Conservation (phyloP, 768 basidiomycete genomes). For the Leccinum incarnatum region DNA sequence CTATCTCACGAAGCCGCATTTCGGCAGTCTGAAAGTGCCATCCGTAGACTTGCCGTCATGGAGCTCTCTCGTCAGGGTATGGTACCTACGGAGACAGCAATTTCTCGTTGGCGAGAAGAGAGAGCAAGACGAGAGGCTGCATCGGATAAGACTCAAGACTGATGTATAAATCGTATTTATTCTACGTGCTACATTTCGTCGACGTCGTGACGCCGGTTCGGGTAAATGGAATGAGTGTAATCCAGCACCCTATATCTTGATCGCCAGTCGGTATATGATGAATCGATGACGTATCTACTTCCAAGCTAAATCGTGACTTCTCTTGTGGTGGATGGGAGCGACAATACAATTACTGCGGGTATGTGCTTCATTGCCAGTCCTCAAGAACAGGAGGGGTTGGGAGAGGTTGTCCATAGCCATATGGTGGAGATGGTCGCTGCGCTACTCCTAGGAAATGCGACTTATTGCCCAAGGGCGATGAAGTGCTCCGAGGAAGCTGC, state of each 20-base stretch:
- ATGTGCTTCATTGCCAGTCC: conserved; percentile 27
- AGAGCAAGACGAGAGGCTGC: conserved; percentile 24
- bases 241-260: conserved; percentile 18
- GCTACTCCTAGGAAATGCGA: conserved; percentile 40
- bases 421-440: conserved; percentile 38
- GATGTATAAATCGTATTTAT: conserved; percentile 6
- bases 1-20: conserved; percentile 65
- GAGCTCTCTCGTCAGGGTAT: conserved; percentile 74
- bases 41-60: conserved; percentile 70
- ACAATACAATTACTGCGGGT: conserved; percentile 16
- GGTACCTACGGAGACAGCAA: conserved; percentile 81
- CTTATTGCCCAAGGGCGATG: conserved; percentile 23
- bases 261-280: not conserved
- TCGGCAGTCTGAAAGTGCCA: conserved; percentile 61
- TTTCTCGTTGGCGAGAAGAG: conserved; percentile 71
- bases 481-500: conserved; percentile 24
- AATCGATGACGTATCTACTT: conserved; percentile 9
- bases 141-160: conserved; percentile 1
- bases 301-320: conserved; percentile 9
- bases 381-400: conserved; percentile 23
- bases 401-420: conserved; percentile 32
- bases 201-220: not conserved
- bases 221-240: conserved; percentile 6
- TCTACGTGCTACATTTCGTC: conserved; percentile 14
- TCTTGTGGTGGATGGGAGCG: conserved; percentile 7